phyloP scores from a whole-genome alignment of 768 basidiomycete species.

The Pisolithus orientalis region DNA sequence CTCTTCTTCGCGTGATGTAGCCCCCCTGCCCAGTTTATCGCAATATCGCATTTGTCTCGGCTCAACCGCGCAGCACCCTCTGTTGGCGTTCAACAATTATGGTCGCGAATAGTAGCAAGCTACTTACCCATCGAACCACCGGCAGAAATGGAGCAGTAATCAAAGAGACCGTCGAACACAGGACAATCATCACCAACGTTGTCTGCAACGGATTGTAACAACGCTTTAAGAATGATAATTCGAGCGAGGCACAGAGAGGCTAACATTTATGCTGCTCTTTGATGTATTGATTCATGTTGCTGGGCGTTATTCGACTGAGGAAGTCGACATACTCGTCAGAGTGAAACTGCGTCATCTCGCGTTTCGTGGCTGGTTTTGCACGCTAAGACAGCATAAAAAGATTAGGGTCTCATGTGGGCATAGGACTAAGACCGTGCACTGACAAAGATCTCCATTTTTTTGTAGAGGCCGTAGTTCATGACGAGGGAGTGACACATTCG shows the following conservation, averaged over 20 bases:
- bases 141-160: constrained; percentile 99
- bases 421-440: constrained; percentile 28
- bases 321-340: constrained; percentile 99
- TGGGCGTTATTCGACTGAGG: constrained; percentile 86
- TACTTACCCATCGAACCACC: constrained; percentile 95
- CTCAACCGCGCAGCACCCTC: constrained; percentile 96
- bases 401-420: background rate
- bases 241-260: constrained; percentile 14
- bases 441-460: constrained; percentile 99
- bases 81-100: constrained; percentile 26
- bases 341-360: constrained; percentile 99
- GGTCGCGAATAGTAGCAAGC: background rate
- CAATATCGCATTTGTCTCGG: constrained; percentile 97
- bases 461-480: constrained; percentile 99
- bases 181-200: constrained; percentile 99
- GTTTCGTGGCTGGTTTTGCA: constrained; percentile 97
- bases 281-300: constrained; percentile 89
- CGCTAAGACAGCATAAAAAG: constrained; percentile 45
- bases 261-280: constrained; percentile 96
- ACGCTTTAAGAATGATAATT: background rate
- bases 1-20: constrained; percentile 99
- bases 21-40: constrained; percentile 98
- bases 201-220: constrained; percentile 40
- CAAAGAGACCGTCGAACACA: constrained; percentile 96
- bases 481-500: constrained; percentile 99